phyloP scores from a whole-genome alignment of 345 rosid species.

The Raphanus raphanistrum region DNA sequence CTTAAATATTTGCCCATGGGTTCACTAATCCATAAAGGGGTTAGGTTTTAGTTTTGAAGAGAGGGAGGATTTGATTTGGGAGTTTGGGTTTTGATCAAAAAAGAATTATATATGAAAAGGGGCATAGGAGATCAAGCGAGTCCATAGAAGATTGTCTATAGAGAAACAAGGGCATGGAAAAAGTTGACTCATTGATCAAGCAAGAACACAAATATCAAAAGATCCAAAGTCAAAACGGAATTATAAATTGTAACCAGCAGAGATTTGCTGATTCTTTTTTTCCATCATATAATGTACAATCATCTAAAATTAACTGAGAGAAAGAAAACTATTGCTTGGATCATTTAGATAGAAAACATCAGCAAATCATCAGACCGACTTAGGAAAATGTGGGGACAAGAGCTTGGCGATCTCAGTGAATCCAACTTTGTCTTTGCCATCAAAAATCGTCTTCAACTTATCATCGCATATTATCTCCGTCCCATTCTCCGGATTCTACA shows the following conservation, averaged over 20 bases:
- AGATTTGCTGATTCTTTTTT: not conserved
- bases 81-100: too few species aligned
- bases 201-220: not conserved
- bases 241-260: not conserved
- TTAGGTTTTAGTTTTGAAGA: too few species aligned
- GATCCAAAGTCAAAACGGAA: constrained; percentile 2
- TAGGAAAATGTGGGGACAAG: constrained; percentile 63
- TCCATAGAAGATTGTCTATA: too few species aligned
- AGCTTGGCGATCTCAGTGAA: constrained; percentile 74
- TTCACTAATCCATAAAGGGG: too few species aligned
- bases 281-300: not conserved
- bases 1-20: too few species aligned
- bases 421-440: constrained; percentile 66
- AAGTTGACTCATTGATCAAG: not conserved
- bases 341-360: not conserved
- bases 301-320: constrained; percentile 16
- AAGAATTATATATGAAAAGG: too few species aligned
- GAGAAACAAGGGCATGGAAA: too few species aligned
- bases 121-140: too few species aligned
- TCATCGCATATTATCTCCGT: constrained; percentile 75
- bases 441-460: constrained; percentile 67
- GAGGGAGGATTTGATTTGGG: too few species aligned
- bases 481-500: constrained; percentile 69
- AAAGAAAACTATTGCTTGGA: not conserved
- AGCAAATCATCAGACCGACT: constrained; percentile 41